Conservation (phyloP, 306 rosid species). For the Datisca glomerata region DNA sequence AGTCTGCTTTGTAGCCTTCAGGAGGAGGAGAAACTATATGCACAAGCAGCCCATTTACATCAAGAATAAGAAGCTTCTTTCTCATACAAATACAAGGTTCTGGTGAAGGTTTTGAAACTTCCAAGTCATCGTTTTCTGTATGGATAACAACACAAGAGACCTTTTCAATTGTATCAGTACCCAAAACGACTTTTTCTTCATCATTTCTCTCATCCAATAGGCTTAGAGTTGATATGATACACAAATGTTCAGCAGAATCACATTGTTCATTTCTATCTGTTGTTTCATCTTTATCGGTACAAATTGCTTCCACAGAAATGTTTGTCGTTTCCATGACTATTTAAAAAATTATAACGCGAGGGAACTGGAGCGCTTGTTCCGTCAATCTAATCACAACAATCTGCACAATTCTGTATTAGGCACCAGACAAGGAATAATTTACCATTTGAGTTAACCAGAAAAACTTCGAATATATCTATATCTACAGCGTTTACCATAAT, state of each 20-base stretch:
- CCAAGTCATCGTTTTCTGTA: constrained; percentile 12
- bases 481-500: too few relatives aligned
- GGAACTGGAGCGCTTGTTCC: neutral
- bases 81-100: constrained; percentile 13
- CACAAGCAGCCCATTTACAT: constrained; percentile 67
- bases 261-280: neutral
- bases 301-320: neutral
- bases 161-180: constrained; percentile 5
- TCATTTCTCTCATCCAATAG: constrained; percentile 6
- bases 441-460: too few relatives aligned
- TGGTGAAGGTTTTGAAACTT: constrained; percentile 18
- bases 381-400: too few relatives aligned
- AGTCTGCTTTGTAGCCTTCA: constrained; percentile 37
- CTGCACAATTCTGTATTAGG: too few relatives aligned
- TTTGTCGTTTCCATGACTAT: neutral
- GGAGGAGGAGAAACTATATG: constrained; percentile 58
- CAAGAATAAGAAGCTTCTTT: constrained; percentile 79
- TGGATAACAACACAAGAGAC: constrained; percentile 6
- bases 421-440: too few relatives aligned
- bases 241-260: neutral
- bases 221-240: constrained; percentile 12
- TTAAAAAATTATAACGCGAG: neutral
- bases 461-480: too few relatives aligned
- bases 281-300: neutral
- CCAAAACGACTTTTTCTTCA: constrained; percentile 8